phyloP scores from a whole-genome alignment of 2,329 filamentous ascomycete genomes.

The Xylaria sp. region DNA sequence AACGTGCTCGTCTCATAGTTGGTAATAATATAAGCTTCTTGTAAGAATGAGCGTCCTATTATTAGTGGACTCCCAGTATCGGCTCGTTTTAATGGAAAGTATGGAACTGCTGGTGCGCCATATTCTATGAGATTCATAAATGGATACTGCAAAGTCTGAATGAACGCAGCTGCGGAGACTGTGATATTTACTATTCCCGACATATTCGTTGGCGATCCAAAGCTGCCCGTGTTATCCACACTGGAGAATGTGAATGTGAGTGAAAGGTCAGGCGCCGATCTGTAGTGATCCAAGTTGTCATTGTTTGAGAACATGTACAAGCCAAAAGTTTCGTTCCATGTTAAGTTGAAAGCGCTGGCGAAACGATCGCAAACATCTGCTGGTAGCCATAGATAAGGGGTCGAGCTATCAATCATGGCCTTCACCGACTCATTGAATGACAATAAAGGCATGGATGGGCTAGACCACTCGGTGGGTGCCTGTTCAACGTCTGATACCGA shows the following conservation, averaged over 20 bases:
- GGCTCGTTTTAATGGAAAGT: conserved; percentile 73
- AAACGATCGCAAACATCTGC: conserved; percentile 71
- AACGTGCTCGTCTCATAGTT: conserved; percentile 66
- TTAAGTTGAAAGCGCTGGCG: conserved; percentile 71
- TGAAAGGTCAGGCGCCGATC: conserved; percentile 57
- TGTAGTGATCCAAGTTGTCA: conserved; percentile 62
- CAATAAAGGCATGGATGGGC: conserved; percentile 54
- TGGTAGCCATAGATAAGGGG: conserved; percentile 73
- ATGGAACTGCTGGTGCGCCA: conserved; percentile 61
- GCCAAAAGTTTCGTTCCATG: conserved; percentile 71
- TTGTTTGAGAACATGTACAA: conserved; percentile 73
- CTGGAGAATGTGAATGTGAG: conserved; percentile 70
- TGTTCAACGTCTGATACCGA: conserved; percentile 50
- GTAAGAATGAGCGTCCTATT: conserved; percentile 75
- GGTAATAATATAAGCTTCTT: conserved; percentile 72
- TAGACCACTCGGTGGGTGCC: conserved; percentile 55
- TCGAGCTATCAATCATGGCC: conserved; percentile 71
- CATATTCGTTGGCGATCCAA: conserved; percentile 61
- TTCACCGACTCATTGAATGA: conserved; percentile 60
- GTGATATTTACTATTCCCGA: conserved; percentile 68
- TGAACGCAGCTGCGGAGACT: conserved; percentile 62
- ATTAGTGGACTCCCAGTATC: conserved; percentile 66
- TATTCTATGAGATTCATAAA: conserved; percentile 60
- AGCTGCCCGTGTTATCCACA: conserved; percentile 64
- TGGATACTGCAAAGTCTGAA: conserved; percentile 62